Evolutionary conservation across 305 asterid genomes (phyloP).

Genomic region (Fraxinus floribunda): DNA sequence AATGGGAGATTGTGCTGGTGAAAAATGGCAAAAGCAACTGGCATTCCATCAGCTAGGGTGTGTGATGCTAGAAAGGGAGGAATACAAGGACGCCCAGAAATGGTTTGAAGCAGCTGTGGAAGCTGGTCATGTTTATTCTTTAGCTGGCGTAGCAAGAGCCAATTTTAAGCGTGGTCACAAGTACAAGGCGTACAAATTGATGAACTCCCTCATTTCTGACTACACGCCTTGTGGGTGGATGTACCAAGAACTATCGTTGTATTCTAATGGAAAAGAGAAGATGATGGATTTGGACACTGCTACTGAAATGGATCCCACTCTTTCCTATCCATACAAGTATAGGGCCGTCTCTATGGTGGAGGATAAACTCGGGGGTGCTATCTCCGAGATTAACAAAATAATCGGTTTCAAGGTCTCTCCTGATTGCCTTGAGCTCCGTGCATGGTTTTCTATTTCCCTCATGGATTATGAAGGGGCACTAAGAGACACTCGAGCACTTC

Average conservation of each 20-base stretch:
- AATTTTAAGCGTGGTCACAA: slow-evolving; percentile 83
- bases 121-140: slow-evolving; percentile 77
- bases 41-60: slow-evolving; percentile 90
- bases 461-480: slow-evolving; percentile 80
- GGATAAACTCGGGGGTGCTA: slow-evolving; percentile 55
- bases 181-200: slow-evolving; percentile 73
- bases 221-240: slow-evolving; percentile 83
- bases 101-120: slow-evolving; percentile 79
- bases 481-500: slow-evolving; percentile 70
- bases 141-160: slow-evolving; percentile 83
- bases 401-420: slow-evolving; percentile 83
- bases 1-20: slow-evolving; percentile 68
- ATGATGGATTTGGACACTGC: slow-evolving; percentile 64
- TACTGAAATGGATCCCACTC: slow-evolving; percentile 84
- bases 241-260: slow-evolving; percentile 90
- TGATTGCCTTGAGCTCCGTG: slow-evolving; percentile 90
- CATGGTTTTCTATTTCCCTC: slow-evolving; percentile 73
- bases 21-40: slow-evolving; percentile 80
- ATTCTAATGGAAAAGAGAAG: slow-evolving; percentile 67
- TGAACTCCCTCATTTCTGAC: slow-evolving; percentile 71
- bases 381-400: slow-evolving; percentile 72
- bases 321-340: slow-evolving; percentile 71
- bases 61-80: slow-evolving; percentile 84
- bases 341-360: slow-evolving; percentile 58
- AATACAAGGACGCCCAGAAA: slow-evolving; percentile 84